Base-by-base conservation (phyloP, 164 flowering plant species). In the Protea cynaroides region DNA sequence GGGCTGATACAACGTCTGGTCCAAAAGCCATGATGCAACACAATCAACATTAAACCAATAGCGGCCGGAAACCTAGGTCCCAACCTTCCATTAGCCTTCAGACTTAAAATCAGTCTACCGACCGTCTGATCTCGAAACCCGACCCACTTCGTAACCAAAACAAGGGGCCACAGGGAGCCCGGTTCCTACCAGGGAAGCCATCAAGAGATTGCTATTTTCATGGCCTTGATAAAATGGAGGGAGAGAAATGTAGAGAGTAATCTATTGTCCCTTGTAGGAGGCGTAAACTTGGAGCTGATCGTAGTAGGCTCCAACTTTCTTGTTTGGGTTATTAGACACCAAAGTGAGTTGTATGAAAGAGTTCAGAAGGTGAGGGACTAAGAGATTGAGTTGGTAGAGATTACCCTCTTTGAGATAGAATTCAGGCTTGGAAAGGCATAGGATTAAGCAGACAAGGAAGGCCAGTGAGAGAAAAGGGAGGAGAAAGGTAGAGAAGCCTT, bases 1-100 rank as follows among this genome's bases (percentile, higher is more conserved):
- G 66, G 44, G 57, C 70, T 1, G 70, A 11, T 7, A 25, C 53
- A 25, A 38, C 36, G 29, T 59, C 50, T 7, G 65, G 68, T 8
- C 67, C 68, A 18, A 63, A 67, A 53, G 21, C 47, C 69, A 72
- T 43, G 23, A 70, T 21, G 76, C 53, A 23, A 65, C 58, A 58
- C 94, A 88, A 43, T 81, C 70, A 7, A 88, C 83, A 47, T 73
- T 74, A 21, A 88, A 57, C 47, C 76, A 72, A 60, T 84, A 79
- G 5, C 62, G 61, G 1, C 89, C 78, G 2, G 94, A 88, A 36
- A 83, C 85, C 89, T 84, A 88, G 23, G 81, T 77, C 37, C 90
- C 87, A 8, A 88, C 83, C 64, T 64, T 3, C 94, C 94, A 29
- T 72, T 74, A 36, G 79, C 58, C 73, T 80, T 84, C 22, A 88